Evolutionary conservation across 2,329 filamentous ascomycete species (phyloP).

Genomic region (Byssoonygena ceratinophila): DNA sequence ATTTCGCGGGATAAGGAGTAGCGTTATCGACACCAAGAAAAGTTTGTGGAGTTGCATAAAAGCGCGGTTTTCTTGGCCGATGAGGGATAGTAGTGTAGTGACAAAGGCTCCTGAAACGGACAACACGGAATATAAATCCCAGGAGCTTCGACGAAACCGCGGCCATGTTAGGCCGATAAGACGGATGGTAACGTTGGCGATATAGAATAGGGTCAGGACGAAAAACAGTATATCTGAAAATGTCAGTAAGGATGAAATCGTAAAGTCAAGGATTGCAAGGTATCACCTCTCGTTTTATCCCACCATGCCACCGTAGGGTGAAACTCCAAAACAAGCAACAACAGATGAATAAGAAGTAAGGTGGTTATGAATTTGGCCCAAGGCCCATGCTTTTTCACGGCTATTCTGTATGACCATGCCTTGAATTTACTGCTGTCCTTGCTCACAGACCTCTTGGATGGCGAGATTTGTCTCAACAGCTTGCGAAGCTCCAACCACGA

Average conservation of each 20-base stretch:
- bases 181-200: slow-evolving; percentile 70
- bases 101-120: slow-evolving; percentile 68
- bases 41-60: slow-evolving; percentile 84
- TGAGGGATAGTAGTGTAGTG: slow-evolving; percentile 68
- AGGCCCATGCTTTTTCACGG: slow-evolving; percentile 82
- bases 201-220: slow-evolving; percentile 68
- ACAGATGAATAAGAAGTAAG: slow-evolving; percentile 68
- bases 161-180: slow-evolving; percentile 84
- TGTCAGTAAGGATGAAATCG: not conserved
- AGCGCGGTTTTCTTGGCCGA: slow-evolving; percentile 44
- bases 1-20: slow-evolving; percentile 88
- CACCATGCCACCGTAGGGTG: slow-evolving; percentile 63
- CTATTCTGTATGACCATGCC: slow-evolving; percentile 88
- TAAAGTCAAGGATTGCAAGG: not conserved
- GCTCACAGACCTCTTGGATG: slow-evolving; percentile 79
- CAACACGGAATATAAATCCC: slow-evolving; percentile 83
- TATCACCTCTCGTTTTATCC: slow-evolving; percentile 52
- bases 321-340: slow-evolving; percentile 76
- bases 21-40: slow-evolving; percentile 78
- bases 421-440: slow-evolving; percentile 69
- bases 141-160: slow-evolving; percentile 82
- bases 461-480: slow-evolving; percentile 79
- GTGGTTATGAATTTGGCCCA: slow-evolving; percentile 80
- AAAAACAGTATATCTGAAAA: slow-evolving; percentile 61
- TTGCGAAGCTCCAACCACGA: slow-evolving; percentile 95